Base-by-base conservation (phyloP, 352 stramenopile species). In the Phytophthora chlamydospora region DNA sequence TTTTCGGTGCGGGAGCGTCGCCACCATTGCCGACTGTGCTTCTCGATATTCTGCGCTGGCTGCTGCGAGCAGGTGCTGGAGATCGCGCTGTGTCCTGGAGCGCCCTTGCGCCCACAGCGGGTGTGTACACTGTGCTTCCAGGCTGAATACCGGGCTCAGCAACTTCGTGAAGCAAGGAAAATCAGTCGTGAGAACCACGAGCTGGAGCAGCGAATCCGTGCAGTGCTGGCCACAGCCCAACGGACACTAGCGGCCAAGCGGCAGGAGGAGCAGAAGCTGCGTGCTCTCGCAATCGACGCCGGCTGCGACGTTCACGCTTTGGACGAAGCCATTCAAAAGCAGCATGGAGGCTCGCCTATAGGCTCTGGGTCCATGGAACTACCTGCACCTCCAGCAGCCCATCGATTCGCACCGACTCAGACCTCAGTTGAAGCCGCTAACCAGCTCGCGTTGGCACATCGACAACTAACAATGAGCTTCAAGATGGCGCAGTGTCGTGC, bases 1-100 rank as follows among this genome's bases (percentile, higher is more conserved):
- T 93, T 93, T 52, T 58, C 63, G 2, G 46, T 73, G 16, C 62
- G 66, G 4, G 58, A 64, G 17, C 81, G 84, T 11, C 78, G 84
- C 7, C 84, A 91, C 24, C 84, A 93, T 54, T 93, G 84, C 50
- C 84, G 81, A 9, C 62, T 91, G 48, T 93, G 84, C 64, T 67
- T 93, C 57, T 73, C 85, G 14, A 86, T 93, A 13, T 93, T 86
- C 40, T 93, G 84, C 34, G 53, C 49, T n/a, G 16, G 56, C 4
- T 93, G 84, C 70, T 87, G 78, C 49, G 53, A 48, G 32, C 65
- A 74, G 7, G 45, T 53, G 0, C 52, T 93, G 29, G 76, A 89
- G 19, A 58, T 93, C 24, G 80, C 78, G 17, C 42, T 93, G 14
- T 93, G 80, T 46, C 71, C 72, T 1, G 84, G 84, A 0, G 84